phyloP scores from a whole-genome alignment of 441 rosid species.

The Melastoma candidum region DNA sequence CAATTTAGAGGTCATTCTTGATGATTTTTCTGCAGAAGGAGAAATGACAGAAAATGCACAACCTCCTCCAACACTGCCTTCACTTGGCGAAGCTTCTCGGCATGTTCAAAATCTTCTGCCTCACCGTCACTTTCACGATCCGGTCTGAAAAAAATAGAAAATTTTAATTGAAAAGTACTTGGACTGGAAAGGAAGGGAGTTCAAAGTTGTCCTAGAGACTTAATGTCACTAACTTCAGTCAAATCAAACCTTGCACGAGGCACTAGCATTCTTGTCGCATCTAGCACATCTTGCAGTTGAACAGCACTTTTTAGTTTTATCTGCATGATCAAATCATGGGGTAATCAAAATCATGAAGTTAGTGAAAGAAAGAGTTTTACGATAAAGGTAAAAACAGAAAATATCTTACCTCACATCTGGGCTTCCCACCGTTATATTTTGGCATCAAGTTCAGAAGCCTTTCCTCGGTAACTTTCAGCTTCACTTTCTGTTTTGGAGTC shows the following conservation, averaged over 20 bases:
- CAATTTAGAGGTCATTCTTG: not conserved
- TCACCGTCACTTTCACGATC: slow-evolving; percentile 99
- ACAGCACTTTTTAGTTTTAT: slow-evolving; percentile 22
- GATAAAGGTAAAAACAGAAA: not conserved
- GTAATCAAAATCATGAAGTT: slow-evolving; percentile 1
- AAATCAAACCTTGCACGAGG: slow-evolving; percentile 18
- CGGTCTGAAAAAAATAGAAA: slow-evolving; percentile 22
- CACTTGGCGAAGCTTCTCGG: slow-evolving; percentile 99
- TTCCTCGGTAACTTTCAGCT: slow-evolving; percentile 98
- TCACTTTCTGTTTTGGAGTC: slow-evolving; percentile 99
- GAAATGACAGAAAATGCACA: slow-evolving; percentile 4
- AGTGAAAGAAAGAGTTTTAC: not conserved
- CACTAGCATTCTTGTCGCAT: slow-evolving; percentile 18
- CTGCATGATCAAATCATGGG: slow-evolving; percentile 9
- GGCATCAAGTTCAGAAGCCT: slow-evolving; percentile 87
- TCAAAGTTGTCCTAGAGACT: not conserved
- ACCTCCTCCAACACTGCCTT: slow-evolving; percentile 99
- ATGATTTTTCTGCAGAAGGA: slow-evolving; percentile 1
- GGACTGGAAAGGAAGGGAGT: not conserved
- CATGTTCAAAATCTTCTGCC: slow-evolving; percentile 98
- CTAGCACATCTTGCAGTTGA: slow-evolving; percentile 20
- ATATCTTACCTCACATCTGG: slow-evolving; percentile 74
- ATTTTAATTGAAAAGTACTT: no score
- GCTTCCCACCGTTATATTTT: slow-evolving; percentile 97
- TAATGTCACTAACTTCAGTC: not conserved